Percentiles rank a stretch among this genome's conserved stretches.
These are phyloP conservation scores for Maudiozyma barnettii DNA, from an alignment of 805 yeast species.

Conservation along the genomic window DNA sequence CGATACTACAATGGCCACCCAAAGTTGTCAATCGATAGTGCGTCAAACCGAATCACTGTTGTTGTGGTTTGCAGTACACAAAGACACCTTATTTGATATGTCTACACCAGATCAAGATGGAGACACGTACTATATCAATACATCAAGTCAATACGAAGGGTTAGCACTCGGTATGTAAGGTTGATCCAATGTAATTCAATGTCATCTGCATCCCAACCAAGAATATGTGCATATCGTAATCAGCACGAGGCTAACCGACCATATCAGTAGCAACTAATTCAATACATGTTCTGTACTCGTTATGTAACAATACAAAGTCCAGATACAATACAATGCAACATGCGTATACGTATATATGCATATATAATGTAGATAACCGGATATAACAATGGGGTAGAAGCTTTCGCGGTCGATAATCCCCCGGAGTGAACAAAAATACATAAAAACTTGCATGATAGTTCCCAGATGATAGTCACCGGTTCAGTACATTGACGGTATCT, in stretches of 20 bases:
- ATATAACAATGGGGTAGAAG: background rate
- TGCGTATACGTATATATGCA: too few species aligned
- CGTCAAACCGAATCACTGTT: slow-evolving; percentile 22
- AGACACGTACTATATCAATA: slow-evolving; percentile 21
- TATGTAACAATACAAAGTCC: too few species aligned
- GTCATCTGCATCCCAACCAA: too few species aligned
- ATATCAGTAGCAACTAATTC: too few species aligned
- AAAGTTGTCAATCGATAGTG: slow-evolving; percentile 34
- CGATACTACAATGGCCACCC: slow-evolving; percentile 72
- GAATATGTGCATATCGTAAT: too few species aligned
- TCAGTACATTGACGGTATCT: too few species aligned
- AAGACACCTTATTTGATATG: slow-evolving; percentile 8
- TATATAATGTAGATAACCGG: too few species aligned
- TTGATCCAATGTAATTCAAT: background rate
- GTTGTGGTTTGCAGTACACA: slow-evolving; percentile 19
- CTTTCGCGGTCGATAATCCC: background rate
- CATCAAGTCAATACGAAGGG: slow-evolving; percentile 30
- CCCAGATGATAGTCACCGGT: too few species aligned
- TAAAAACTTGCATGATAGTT: background rate
- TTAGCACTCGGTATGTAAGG: slow-evolving; percentile 25
- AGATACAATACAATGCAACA: too few species aligned
- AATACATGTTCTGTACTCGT: too few species aligned
- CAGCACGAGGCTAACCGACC: too few species aligned
- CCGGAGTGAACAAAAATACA: too few species aligned
- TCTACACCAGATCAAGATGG: slow-evolving; percentile 3